A percentile compares a stretch with the other conserved stretches of the same genome.
Evolutionary conservation across 2,329 filamentous ascomycete genomes (phyloP).

Genomic region (Scytalidium lignicola): DNA sequence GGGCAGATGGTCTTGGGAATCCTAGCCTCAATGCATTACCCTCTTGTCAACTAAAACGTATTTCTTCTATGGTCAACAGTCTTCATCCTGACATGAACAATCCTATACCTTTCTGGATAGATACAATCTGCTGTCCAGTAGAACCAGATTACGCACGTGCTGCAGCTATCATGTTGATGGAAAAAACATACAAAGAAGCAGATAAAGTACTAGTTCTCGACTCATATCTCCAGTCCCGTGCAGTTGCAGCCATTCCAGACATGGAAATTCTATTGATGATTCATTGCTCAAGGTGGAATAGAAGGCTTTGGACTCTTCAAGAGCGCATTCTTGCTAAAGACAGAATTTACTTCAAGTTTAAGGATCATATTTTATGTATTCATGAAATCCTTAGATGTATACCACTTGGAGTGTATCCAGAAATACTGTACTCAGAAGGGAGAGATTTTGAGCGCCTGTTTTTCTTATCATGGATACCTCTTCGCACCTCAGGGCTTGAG

Average conservation of each 20-base stretch:
- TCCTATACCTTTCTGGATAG: conserved; percentile 3
- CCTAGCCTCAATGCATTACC: conserved; percentile 5
- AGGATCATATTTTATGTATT: too few species aligned
- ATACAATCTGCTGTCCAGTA: conserved; percentile 3
- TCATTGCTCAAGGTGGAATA: conserved; percentile 1
- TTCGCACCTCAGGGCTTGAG: too few species aligned
- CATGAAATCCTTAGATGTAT: too few species aligned
- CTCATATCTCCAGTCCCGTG: not conserved
- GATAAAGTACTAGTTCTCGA: conserved; percentile 1
- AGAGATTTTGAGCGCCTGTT: too few species aligned
- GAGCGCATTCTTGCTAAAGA: conserved; percentile 1
- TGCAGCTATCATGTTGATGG: conserved; percentile 1
- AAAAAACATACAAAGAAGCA: conserved; percentile 1
- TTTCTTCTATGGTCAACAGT: conserved; percentile 1
- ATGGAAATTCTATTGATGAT: conserved; percentile 1
- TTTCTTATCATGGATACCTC: too few species aligned
- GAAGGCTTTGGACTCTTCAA: conserved; percentile 2
- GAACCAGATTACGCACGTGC: not conserved
- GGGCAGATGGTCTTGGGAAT: conserved; percentile 11
- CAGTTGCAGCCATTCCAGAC: not conserved
- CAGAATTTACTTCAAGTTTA: too few species aligned
- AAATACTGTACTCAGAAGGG: too few species aligned
- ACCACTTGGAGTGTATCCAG: too few species aligned
- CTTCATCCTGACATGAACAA: not conserved
- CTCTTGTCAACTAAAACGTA: conserved; percentile 6